These are phyloP conservation scores for Volutella citrinella DNA, from an alignment of 2,329 filamentous ascomycete genomes.

Conservation along the genomic window DNA sequence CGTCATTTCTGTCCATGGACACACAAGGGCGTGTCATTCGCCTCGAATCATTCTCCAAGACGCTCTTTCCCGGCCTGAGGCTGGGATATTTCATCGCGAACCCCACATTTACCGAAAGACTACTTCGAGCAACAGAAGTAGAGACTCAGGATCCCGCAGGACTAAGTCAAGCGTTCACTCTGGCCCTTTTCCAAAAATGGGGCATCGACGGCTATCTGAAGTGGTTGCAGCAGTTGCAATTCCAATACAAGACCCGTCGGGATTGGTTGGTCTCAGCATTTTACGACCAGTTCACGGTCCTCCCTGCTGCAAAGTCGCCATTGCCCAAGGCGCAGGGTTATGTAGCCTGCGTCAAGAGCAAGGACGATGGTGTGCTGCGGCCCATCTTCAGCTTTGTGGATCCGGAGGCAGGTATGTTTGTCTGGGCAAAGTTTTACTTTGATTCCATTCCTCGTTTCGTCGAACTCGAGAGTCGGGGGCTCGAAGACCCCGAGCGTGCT, in stretches of 20 bases:
- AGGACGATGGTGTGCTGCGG: neutral
- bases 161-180: slow-evolving; percentile 50
- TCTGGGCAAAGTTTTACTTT: slow-evolving; percentile 30
- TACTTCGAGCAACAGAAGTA: slow-evolving; percentile 35
- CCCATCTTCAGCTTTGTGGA: slow-evolving; percentile 28
- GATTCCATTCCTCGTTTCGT: slow-evolving; percentile 10
- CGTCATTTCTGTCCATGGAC: slow-evolving; percentile 24
- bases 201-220: slow-evolving; percentile 70
- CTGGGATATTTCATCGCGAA: slow-evolving; percentile 51
- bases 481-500: slow-evolving; percentile 20
- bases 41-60: slow-evolving; percentile 22
- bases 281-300: slow-evolving; percentile 14
- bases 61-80: slow-evolving; percentile 9
- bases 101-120: slow-evolving; percentile 25
- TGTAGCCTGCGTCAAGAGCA: slow-evolving; percentile 16
- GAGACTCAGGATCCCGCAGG: slow-evolving; percentile 68
- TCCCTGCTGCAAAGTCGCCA: slow-evolving; percentile 15
- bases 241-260: slow-evolving; percentile 65
- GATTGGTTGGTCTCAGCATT: slow-evolving; percentile 62
- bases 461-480: slow-evolving; percentile 15
- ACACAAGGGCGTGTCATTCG: slow-evolving; percentile 24
- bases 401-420: slow-evolving; percentile 30
- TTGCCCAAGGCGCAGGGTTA: slow-evolving; percentile 13
- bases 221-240: slow-evolving; percentile 68
- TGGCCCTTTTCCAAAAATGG: slow-evolving; percentile 55